These are phyloP conservation scores for Mortierella sp. DNA, from an alignment of 371 early-diverging fungal species.

Conservation along the genomic window DNA sequence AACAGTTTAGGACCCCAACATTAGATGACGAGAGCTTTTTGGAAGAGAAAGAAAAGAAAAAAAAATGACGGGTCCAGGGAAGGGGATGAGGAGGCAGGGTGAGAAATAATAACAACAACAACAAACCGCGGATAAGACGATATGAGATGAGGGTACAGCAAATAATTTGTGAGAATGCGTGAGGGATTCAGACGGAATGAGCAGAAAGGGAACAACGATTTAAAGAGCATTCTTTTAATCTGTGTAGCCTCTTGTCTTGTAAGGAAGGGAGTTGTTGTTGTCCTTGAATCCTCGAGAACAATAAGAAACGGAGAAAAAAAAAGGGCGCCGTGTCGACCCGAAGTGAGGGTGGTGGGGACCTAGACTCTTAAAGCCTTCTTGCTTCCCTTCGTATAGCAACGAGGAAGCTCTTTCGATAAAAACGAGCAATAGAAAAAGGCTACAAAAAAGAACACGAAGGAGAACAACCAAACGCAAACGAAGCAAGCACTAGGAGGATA, in stretches of 20 bases:
- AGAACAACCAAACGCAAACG: background rate
- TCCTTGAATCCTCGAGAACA: background rate
- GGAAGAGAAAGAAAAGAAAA: background rate
- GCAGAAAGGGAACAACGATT: conserved; percentile 3
- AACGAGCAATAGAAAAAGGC: background rate
- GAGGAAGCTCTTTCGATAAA: background rate
- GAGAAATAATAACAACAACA: background rate
- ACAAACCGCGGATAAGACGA: background rate
- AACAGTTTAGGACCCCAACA: conserved; percentile 11
- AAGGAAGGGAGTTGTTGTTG: background rate
- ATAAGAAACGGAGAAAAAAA: background rate
- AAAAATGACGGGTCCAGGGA: conserved; percentile 1
- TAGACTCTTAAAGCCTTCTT: background rate
- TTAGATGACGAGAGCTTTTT: conserved; percentile 12
- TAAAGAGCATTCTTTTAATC: background rate
- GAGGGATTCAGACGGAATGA: background rate
- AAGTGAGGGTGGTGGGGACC: background rate
- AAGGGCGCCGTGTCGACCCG: background rate
- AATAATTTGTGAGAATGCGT: background rate
- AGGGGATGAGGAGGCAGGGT: background rate
- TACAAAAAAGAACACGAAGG: background rate
- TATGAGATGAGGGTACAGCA: background rate
- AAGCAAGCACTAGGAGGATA: background rate
- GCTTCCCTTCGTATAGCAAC: background rate
- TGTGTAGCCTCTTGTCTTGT: background rate